Base-by-base conservation (phyloP, 2,329 filamentous ascomycete species). In the Berkeleyomyces basicola region DNA sequence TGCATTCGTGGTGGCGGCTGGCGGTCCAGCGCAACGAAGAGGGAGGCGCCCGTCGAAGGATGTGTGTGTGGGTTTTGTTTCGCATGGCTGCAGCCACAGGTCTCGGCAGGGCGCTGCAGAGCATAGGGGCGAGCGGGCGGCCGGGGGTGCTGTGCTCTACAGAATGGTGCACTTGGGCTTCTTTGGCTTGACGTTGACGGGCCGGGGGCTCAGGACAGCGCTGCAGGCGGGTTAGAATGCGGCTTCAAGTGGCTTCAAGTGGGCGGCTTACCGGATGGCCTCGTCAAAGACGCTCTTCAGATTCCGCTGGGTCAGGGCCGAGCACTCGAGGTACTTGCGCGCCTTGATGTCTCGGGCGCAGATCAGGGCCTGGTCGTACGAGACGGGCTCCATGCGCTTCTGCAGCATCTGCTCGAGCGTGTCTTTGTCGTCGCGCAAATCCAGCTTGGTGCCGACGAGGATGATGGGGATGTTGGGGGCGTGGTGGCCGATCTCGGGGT, bases 241-340 rank as follows among this genome's bases (percentile, higher is more conserved):
- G 46, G 33, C 3, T 37, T 6, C n/a, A 37, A 7, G 11, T 11
- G 3, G n/a, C n/a, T n/a, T n/a, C n/a, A n/a, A n/a, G n/a, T n/a
- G n/a, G n/a, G 16, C 1, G 11, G 58, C 60, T 42, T 77, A 97
- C 93, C 93, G 86, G 72, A 99, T 99, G 42, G 93, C 93, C 76
- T 96, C 92, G 72, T 99, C 93, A 72, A 99, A 99, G 58, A 99
- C 93, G 70, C 90, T 95, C 85, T 99, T 99, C 69, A 99, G 76
- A 74, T 96, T 96, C 71, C 92, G 82, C 79, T 97, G 93, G 44
- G 93, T 99, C 68, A 99, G 79, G 58, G 93, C 93, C 61, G 93
- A 97, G 77, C 93, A 99, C 77, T 99, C 93, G 49, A 97, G 82
- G 76, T 99, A 99, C 77, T 96, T 97, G 77, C 93, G 88, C 55